Base-by-base conservation (phyloP, 2,329 filamentous ascomycete species). In the Xylariaceae sp. region DNA sequence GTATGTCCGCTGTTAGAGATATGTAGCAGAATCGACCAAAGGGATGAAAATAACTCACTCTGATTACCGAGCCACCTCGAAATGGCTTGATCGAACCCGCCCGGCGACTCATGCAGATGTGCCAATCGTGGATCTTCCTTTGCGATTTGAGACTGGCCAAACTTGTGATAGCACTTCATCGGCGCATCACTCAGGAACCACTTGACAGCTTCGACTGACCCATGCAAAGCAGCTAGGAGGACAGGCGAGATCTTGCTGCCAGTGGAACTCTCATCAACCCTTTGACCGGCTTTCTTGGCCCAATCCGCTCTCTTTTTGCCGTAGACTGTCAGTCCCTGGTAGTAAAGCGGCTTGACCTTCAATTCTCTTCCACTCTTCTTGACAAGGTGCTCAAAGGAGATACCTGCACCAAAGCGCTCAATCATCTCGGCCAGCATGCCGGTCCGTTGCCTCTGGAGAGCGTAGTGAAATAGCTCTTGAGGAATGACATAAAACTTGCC, bases 171-270 rank as follows among this genome's bases (percentile, higher is more conserved):
- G 56, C 83, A 78, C 34, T 85, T 79, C 65, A 83, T 74, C 0
- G 90, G 89, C 0, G 83, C 81, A 62, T 90, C 88, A 59, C 88
- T 86, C 57, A 91, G 73, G 71, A 93, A 90, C 84, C 89, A 95
- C 68, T 94, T 86, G 0, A 90, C 83, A 15, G 81, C 80, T 45
- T 87, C 82, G n/a, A 93, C 70, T 17, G 78, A 87, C 2, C 85
- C 84, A 1, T 67, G 66, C 7, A 74, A 66, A 10, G 83, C 85
- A 50, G 86, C 85, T 61, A 80, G 74, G 1, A 89, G 77, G 7
- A 89, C 73, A 2, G 87, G 88, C 2, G 86, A 82, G 0, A 75
- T 77, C 39, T 76, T 75, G 54, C 75, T 69, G 8, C 78, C 80
- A 0, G 71, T 73, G 2, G 73, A 67, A 47, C 70, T 74, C 10